Conservation (phyloP, 1,284 basidiomycete species). For the Apiotrichum montevideense region DNA sequence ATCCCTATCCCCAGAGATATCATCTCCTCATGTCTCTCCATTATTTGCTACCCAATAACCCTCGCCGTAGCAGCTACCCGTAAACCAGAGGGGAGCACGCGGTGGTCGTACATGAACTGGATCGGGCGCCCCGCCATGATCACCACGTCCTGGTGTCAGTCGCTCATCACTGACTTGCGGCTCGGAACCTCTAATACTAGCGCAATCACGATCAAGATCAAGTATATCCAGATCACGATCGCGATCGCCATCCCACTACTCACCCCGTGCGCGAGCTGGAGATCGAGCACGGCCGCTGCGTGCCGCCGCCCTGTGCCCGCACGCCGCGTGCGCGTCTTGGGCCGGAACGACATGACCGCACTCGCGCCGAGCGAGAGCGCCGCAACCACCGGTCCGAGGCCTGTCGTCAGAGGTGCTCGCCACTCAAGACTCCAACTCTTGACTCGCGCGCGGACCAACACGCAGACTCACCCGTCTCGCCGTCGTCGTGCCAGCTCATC, state of each 20-base stretch:
- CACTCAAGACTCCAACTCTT: too few species aligned
- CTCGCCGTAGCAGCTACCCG: constrained; percentile 37
- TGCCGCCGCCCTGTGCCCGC: not conserved
- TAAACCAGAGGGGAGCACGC: constrained; percentile 31
- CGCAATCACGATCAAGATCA: too few species aligned
- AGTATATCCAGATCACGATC: too few species aligned
- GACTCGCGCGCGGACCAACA: too few species aligned
- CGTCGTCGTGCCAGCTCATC: constrained; percentile 46
- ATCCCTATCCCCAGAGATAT: too few species aligned
- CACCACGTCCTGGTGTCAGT: constrained; percentile 28
- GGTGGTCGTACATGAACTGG: constrained; percentile 33
- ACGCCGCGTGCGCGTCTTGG: constrained; percentile 8
- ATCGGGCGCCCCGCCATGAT: constrained; percentile 37
- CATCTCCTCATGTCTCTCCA: too few species aligned
- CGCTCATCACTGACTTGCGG: too few species aligned
- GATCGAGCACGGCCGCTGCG: constrained; percentile 5
- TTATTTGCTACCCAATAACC: constrained; percentile 11
- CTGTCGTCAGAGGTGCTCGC: constrained; percentile 11
- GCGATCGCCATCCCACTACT: not conserved
- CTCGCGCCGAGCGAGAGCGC: constrained; percentile 32
- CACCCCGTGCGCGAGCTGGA: constrained; percentile 11
- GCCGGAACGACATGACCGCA: constrained; percentile 37
- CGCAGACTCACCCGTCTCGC: constrained; percentile 30
- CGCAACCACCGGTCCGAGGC: constrained; percentile 38
- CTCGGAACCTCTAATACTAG: too few species aligned